These are phyloP conservation scores for Achaetomiella virescens DNA, from an alignment of 495 filamentous ascomycete genomes.

Conservation along the genomic window DNA sequence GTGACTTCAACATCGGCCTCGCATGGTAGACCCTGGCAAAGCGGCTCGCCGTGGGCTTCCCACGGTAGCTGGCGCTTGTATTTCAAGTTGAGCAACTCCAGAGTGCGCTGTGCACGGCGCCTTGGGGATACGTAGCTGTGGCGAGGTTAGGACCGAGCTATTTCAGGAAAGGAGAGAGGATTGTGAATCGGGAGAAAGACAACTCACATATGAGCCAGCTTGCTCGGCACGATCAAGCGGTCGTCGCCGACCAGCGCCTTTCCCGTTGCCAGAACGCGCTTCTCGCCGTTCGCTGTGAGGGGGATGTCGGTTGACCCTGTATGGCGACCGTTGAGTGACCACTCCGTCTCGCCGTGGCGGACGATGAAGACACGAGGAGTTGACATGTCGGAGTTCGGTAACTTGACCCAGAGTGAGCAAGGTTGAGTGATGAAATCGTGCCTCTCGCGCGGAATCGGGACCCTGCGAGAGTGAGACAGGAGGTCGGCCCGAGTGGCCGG, in stretches of 20 bases:
- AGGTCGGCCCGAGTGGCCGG: neutral
- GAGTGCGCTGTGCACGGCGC: slow-evolving; percentile 74
- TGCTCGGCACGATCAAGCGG: slow-evolving; percentile 75
- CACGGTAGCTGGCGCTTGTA: slow-evolving; percentile 41
- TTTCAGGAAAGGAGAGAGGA: too few species aligned
- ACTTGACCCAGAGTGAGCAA: neutral
- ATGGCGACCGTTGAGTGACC: slow-evolving; percentile 90
- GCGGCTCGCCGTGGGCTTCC: slow-evolving; percentile 34
- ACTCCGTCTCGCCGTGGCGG: slow-evolving; percentile 92
- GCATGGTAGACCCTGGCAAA: slow-evolving; percentile 30
- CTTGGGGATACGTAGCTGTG: slow-evolving; percentile 78
- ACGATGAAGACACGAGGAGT: slow-evolving; percentile 85
- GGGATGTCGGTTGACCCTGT: slow-evolving; percentile 83
- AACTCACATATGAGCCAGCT: slow-evolving; percentile 66
- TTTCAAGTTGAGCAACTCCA: slow-evolving; percentile 69
- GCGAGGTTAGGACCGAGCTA: neutral
- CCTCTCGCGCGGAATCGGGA: neutral
- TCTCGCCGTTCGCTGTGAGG: slow-evolving; percentile 81
- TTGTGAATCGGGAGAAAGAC: neutral
- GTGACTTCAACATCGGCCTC: slow-evolving; percentile 57
- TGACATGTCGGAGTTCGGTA: slow-evolving; percentile 26
- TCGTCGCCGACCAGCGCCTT: slow-evolving; percentile 77
- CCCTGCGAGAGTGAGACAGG: neutral
- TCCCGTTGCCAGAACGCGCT: slow-evolving; percentile 73
- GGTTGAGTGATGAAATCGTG: neutral